Percentiles rank a stretch among this genome's conserved stretches.
phyloP scores from a whole-genome alignment of 441 rosid species.

The Omphalea diandra region DNA sequence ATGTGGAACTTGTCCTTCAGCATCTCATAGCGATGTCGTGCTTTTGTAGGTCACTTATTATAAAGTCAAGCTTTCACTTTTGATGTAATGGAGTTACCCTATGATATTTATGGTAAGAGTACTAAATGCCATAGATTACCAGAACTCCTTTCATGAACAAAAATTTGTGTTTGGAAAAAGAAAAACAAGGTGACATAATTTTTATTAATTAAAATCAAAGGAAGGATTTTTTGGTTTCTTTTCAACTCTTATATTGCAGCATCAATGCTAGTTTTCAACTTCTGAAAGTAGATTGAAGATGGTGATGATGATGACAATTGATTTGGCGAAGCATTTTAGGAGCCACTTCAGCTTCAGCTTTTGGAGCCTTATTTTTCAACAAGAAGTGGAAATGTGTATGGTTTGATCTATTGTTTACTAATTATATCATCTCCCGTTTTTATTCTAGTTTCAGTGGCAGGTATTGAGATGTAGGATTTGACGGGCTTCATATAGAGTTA shows the following conservation, averaged over 20 bases:
- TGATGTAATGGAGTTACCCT: not conserved
- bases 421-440: not conserved
- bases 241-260: not conserved
- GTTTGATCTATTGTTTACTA: not conserved
- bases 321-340: not conserved
- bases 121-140: not conserved
- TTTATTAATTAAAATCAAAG: not conserved
- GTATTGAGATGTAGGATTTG: not conserved
- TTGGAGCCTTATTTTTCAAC: not conserved
- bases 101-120: not conserved
- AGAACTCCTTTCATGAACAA: not conserved
- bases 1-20: not conserved
- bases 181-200: not conserved
- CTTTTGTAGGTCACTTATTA: not conserved
- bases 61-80: not conserved
- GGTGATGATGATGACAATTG: not conserved
- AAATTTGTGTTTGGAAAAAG: not conserved
- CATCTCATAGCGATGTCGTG: not conserved
- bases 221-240: not conserved
- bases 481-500: slow-evolving; percentile 4
- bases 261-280: not conserved
- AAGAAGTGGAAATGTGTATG: slow-evolving; percentile 2
- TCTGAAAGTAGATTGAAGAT: not conserved
- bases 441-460: not conserved
- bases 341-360: not conserved